phyloP scores from a whole-genome alignment of 805 yeast species.

The Myxozyma neotropica region DNA sequence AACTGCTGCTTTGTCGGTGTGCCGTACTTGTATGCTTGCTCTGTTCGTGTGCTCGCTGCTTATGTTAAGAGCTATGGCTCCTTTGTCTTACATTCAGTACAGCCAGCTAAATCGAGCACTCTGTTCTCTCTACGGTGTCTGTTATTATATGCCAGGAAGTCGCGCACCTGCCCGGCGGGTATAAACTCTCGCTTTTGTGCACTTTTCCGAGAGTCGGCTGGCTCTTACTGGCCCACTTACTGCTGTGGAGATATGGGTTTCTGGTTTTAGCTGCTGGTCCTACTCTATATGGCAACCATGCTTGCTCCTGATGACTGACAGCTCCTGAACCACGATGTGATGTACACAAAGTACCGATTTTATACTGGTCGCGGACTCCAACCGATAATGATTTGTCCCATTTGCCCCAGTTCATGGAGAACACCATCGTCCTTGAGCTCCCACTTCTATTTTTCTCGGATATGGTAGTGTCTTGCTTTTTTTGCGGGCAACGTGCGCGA shows the following conservation, averaged over 20 bases:
- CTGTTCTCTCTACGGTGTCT: not conserved
- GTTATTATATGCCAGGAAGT: constrained; percentile 14
- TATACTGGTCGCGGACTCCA: constrained; percentile 10
- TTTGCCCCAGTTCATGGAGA: constrained; percentile 2
- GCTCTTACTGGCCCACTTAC: constrained; percentile 3
- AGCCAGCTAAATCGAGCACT: not conserved
- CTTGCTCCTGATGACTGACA: constrained; percentile 3
- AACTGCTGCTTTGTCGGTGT: not conserved
- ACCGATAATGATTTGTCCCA: not conserved
- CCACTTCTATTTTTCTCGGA: not conserved
- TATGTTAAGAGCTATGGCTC: constrained; percentile 2
- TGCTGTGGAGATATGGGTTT: not conserved
- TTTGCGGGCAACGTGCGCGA: constrained; percentile 6
- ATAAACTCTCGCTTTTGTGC: not conserved
- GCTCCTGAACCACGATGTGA: not conserved
- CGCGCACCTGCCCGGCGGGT: constrained; percentile 17
- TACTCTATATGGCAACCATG: constrained; percentile 9
- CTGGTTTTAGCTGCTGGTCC: not conserved
- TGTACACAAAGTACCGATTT: not conserved
- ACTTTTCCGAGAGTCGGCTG: not conserved
- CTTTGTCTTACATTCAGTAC: not conserved
- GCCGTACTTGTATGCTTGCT: not conserved
- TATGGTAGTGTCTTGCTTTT: not conserved
- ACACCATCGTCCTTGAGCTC: not conserved
- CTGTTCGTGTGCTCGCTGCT: not conserved